Percentiles rank a stretch among this genome's conserved stretches.
Conservation (phyloP, 1,284 basidiomycete species). For the Microbotryum violaceum region DNA sequence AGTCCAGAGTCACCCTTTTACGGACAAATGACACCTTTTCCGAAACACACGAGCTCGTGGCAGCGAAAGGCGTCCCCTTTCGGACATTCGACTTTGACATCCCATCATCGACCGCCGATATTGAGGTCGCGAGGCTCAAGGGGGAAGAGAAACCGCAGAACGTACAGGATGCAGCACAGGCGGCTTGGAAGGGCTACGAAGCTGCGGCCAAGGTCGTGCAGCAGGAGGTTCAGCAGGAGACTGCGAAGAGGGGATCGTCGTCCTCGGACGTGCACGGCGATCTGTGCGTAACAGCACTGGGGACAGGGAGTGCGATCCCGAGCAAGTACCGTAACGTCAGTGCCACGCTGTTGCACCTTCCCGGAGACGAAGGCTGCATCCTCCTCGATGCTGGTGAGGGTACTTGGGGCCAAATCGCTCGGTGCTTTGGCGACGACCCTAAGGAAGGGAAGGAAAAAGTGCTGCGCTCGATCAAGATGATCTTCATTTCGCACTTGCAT, state of each 20-base stretch:
- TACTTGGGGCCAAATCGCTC: constrained; percentile 76
- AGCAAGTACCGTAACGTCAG: constrained; percentile 80
- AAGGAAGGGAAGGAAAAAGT: constrained; percentile 38
- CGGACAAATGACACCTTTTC: constrained; percentile 26
- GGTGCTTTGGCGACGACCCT: constrained; percentile 59
- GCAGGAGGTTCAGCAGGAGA: neutral
- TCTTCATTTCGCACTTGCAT: constrained; percentile 86
- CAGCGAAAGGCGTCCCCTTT: constrained; percentile 38
- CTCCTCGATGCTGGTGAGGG: constrained; percentile 89
- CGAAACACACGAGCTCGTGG: constrained; percentile 34
- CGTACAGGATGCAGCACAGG: constrained; percentile 2
- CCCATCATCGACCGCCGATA: constrained; percentile 20
- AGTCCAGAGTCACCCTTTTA: constrained; percentile 10
- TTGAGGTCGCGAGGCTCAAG: constrained; percentile 27
- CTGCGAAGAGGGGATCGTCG: neutral
- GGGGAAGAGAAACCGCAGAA: constrained; percentile 20
- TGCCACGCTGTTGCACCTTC: constrained; percentile 62
- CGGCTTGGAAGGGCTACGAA: constrained; percentile 20
- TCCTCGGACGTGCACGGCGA: constrained; percentile 42
- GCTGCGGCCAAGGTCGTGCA: constrained; percentile 20
- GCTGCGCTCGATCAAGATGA: constrained; percentile 62
- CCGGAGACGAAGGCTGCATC: constrained; percentile 54
- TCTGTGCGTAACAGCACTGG: constrained; percentile 67
- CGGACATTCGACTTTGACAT: constrained; percentile 33
- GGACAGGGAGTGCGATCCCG: constrained; percentile 80